Base-by-base conservation (phyloP, 2,329 filamentous ascomycete genomes). In the Chrysosporium queenslandicum region DNA sequence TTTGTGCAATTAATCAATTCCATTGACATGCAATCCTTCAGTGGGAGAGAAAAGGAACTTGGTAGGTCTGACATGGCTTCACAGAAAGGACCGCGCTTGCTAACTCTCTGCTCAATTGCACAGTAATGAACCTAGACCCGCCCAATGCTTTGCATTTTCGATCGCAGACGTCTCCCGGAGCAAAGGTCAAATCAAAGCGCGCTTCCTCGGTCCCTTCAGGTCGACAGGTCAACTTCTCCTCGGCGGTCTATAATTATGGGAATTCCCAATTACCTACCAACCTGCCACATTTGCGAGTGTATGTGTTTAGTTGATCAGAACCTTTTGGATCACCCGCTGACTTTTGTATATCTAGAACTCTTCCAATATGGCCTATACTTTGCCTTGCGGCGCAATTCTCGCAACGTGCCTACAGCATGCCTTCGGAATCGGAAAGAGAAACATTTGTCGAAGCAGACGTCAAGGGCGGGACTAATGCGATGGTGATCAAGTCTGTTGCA, bases 321-420 rank as follows among this genome's bases (percentile, higher is more conserved):
- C 8, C 8, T n/a, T 2, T 39, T n/a, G 18, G 6, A 3, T 6
- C 30, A 34, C 18, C n/a, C n/a, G 6, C 7, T 34, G n/a, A 45
- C 53, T 8, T 14, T 9, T 49, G 23, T 18, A 54, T 56, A 14
- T 56, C 39, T 4, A 84, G 82, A 40, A 85, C 87, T 62, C 79
- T 87, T 39, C 74, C 84, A 0, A 88, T 85, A 0, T 94, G 84
- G 67, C 86, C 83, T 1, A 75, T 94, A 4, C 72, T 94, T 40
- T 88, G 83, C 61, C 75, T 91, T 8, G 88, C 88, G 2, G 86
- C 87, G 0, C 80, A 83, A 55, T 90, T 88, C 64, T 86, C 87
- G 0, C 79, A 85, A 56, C 76, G 79, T 32, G 87, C 86, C 2
- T 94, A 94, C 65, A 75, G 78, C 39, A 76, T 77, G 32, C 82